Base-by-base conservation (phyloP, 2,329 filamentous ascomycete species). In the Penicillium crustosum region DNA sequence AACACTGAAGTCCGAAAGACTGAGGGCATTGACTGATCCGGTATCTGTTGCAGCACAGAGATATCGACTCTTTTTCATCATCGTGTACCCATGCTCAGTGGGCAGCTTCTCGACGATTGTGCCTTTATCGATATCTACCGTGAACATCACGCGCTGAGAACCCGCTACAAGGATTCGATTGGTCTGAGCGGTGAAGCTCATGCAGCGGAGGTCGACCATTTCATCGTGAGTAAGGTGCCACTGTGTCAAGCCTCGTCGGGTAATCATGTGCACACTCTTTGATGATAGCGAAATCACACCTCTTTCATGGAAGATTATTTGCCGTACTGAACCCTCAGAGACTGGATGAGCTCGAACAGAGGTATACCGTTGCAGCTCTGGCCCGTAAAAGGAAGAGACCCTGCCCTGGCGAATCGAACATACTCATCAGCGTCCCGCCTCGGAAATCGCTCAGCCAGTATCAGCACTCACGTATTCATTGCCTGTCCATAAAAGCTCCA, bases 401-500 rank as follows among this genome's bases (percentile, higher is more conserved):
- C 92, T 87, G 61, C 94, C 94, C 91, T 96, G 66, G 31, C 35
- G n/a, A 55, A 35, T 59, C 33, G 59, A 64, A 39, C 48, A 45
- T 21, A 47, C 44, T 41, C 47, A 45, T 70, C 39, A 70, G 61
- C 49, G 53, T 59, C 12, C n/a, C 23, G 29, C 35, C 21, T 35
- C 33, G 36, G 9, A 51, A 7, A 35, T 25, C 8, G 19, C 1
- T n/a, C 10, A 29, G 25, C 27, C 12, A 63, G 59, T 51, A 2
- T 15, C 29, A 10, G 41, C 36, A 76, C 85, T 80, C 81, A 94
- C 91, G 81, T 88, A 91, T 78, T 94, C 90, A 75, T 94, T 96
- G 47, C 93, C 95, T 3, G 88, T 86, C 94, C 95, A 99, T 53
- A 99, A 78, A 36, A 99, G 83, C 75, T 99, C 94, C 74, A 96